Evolutionary conservation across 352 stramenopile species (phyloP), one percentile per base, ranked within the genome.

Genomic region (Pythium brachiatum): DNA sequence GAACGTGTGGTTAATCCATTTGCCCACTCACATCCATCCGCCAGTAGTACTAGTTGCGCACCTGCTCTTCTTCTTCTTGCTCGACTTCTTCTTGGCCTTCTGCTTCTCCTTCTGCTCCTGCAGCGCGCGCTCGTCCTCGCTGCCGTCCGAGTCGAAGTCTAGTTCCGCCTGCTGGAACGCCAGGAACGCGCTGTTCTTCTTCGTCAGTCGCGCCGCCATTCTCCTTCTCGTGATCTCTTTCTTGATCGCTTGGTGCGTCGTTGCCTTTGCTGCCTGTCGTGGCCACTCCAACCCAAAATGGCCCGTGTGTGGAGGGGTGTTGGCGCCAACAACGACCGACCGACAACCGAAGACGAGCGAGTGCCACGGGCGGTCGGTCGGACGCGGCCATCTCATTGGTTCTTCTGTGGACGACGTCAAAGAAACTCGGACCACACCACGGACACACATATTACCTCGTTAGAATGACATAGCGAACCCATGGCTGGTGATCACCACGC

Each of bases 41-140:
- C 32, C 32, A 39, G 7, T n/a, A n/a, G n/a, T n/a, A n/a, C n/a
- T n/a, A n/a, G n/a, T n/a, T n/a, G 16, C 69, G 34, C 62, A 76
- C 81, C 57, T 89, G 76, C 65, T 89, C 53, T 87, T 91, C 71
- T 91, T 91, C 72, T 89, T 89, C 66, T 60, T 77, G 74, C 78
- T 78, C 53, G 66, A 76, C 64, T 92, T 92, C 68, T 90, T 78
- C 73, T 81, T 80, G 61, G 69, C 77, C 64, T 92, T 90, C 55
- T 89, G 81, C 64, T 84, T 84, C 34, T 64, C 62, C 69, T 75
- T 75, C 12, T 81, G 76, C 67, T 89, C 71, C 54, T 79, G 67
- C 47, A 72, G 59, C 25, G 43, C n/a, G 50, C 70, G 71, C 71
- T 92, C 79, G 29, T 89, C 72, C 16, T 69, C 72, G 59, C 76